Percentiles rank a stretch among this genome's conserved stretches.
These are phyloP conservation scores for Polygonum maritimum DNA, from an alignment of 148 eudicot genomes.

Conservation along the genomic window DNA sequence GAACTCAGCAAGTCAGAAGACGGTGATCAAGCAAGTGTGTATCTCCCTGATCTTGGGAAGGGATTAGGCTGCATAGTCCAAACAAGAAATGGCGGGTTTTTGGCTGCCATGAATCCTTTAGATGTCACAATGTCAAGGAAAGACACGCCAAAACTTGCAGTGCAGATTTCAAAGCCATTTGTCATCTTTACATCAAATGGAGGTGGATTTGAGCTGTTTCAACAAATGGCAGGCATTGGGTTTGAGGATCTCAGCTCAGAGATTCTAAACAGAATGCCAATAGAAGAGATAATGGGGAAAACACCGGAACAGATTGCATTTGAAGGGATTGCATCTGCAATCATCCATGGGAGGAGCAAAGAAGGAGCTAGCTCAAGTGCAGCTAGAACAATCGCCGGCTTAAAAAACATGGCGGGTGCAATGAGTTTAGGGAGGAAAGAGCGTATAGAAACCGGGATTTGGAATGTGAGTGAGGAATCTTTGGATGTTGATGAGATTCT, in stretches of 20 bases:
- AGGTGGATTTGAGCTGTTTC: slow-evolving; percentile 25
- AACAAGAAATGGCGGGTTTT: slow-evolving; percentile 77
- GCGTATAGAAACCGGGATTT: slow-evolving; percentile 69
- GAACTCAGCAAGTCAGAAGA: slow-evolving; percentile 26
- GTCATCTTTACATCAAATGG: slow-evolving; percentile 33
- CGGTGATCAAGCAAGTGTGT: slow-evolving; percentile 35
- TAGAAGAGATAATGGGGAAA: slow-evolving; percentile 76
- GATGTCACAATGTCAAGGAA: slow-evolving; percentile 42
- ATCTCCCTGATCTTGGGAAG: slow-evolving; percentile 80
- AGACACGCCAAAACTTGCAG: slow-evolving; percentile 80
- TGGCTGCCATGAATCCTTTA: slow-evolving; percentile 71
- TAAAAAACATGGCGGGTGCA: slow-evolving; percentile 62
- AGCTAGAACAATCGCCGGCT: slow-evolving; percentile 58
- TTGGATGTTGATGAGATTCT: slow-evolving; percentile 60
- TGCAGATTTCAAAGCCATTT: slow-evolving; percentile 76
- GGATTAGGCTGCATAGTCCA: slow-evolving; percentile 88
- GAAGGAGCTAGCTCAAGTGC: slow-evolving; percentile 94
- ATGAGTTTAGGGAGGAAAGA: slow-evolving; percentile 72
- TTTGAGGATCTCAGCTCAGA: slow-evolving; percentile 57
- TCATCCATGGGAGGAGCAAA: slow-evolving; percentile 80
- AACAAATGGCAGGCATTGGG: slow-evolving; percentile 68
- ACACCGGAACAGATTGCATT: slow-evolving; percentile 96
- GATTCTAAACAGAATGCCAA: slow-evolving; percentile 54
- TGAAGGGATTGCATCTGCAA: slow-evolving; percentile 92
- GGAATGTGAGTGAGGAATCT: slow-evolving; percentile 66